Evolutionary conservation across 1,284 basidiomycete genomes (phyloP), one percentile per base, ranked within the genome.

Genomic region (Sporisorium exsertum): DNA sequence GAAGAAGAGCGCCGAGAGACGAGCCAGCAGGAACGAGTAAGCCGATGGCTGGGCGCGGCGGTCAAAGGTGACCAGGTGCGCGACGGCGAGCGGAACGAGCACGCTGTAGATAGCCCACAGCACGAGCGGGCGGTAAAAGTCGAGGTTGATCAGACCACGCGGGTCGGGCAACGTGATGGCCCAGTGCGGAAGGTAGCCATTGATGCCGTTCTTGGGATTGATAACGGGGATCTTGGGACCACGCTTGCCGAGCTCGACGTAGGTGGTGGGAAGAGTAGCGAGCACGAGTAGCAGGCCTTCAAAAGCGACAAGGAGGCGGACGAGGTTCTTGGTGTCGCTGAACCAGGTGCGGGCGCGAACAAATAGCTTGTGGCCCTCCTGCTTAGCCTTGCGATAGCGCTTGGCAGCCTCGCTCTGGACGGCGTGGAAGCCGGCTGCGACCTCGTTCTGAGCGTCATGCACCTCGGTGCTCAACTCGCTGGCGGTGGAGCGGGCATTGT

Each of bases 61-160:
- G 55, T 80, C 76, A 52, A 81, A 81, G 20, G 79, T 81, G 64
- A 81, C 58, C 8, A 81, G 75, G 57, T 81, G 79, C 32, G 79
- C 51, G 5, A 77, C 69, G 33, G 77, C 63, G 24, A 70, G 56
- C 26, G 79, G 79, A 12, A 81, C 58, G 9, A 75, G 63, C 18
- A 81, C 77, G 61, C 66, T 78, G 71, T 76, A 81, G 42, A 72
- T 27, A 32, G 65, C 64, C 81, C 81, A 82, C 45, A 82, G 71
- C 9, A 69, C 46, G 10, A 82, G 60, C 27, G 78, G 77, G 22
- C 72, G 68, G 76, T 78, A 78, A 58, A 80, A 81, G 58, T 52
- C 64, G 20, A 76, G 35, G 59, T 68, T 66, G 49, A 74, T 37
- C 57, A 79, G 33, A 24, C 63, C 73, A 24, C 67, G 69, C 4